Evolutionary conservation across 176 grass and related monocot genomes (phyloP), one percentile per base, ranked within the genome.

Genomic region (Avena atlantica): DNA sequence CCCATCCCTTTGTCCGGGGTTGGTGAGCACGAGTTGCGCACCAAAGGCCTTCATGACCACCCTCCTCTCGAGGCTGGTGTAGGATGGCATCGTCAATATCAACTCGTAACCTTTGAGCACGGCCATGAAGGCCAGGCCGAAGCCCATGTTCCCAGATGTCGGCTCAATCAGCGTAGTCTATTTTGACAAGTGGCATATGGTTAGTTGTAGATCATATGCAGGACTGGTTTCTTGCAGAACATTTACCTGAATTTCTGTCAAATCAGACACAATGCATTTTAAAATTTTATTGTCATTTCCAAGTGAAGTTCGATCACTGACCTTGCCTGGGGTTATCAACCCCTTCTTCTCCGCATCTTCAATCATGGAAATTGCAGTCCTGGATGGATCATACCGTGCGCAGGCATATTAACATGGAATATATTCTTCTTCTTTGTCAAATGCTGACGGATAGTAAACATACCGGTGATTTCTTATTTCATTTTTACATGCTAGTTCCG

Each of bases 131-230:
- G 45, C 45, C 45, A 48, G 45, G 45, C 45, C 82, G 27, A 97
- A 95, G 24, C 95, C 93, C 95, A 97, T 97, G 79, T 97, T 97
- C 29, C 91, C 93, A 2, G 93, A 97, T 62, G 93, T 97, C 4
- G 95, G 89, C 70, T 97, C 93, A 17, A 97, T 97, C 58, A 95
- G 78, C 15, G 93, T 97, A 12, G 95, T 93, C 93, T 97, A 84
- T 80, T 80, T 57, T 60, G 42, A 83, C 6, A 63, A 29, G 47
- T 1, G 19, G 42, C 29, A 48, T 48, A 36, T 0, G 9, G 3
- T 63, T 62, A 52, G 10, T 37, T 81, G 9, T 48, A 48, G 45
- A 48, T 3, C 19, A 75, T 1, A 36, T 58, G n/a, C 25, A 48
- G 1, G 6, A 50, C 29, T 48, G 20, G 34, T 23, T 58, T 70